Base-by-base conservation (phyloP, 2,329 filamentous ascomycete species). In the Colletotrichum tanaceti region DNA sequence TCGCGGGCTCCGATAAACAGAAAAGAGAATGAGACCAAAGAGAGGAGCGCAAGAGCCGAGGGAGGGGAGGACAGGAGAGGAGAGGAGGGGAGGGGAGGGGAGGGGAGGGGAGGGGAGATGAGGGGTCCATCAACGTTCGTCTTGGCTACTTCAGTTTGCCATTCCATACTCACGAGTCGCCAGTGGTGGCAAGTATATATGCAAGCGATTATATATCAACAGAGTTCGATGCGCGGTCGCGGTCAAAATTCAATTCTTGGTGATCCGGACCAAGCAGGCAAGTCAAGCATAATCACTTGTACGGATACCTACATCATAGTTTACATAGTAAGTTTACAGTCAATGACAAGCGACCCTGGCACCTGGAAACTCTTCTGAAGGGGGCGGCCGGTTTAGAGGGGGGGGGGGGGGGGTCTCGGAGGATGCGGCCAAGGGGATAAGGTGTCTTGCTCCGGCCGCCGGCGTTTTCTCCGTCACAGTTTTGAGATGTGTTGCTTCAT, bases 371-470 rank as follows among this genome's bases (percentile, higher is more conserved):
- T 28, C 41, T 32, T 7, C 9, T 41, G 16, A 41, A 10, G 24
- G 24, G 24, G 24, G 24, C n/a, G 13, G 49, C 43, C 55, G 65
- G 28, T 47, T n/a, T n/a, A n/a, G n/a, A n/a, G n/a, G n/a, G n/a
- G n/a, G n/a, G n/a, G n/a, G n/a, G 65, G 20, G 65, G 65, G 62
- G 43, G 22, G 39, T 59, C 39, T 68, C 53, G 65, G 65, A 41
- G 64, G 39, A 58, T 58, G 65, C 65, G 60, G 65, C 60, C 54
- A 46, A 32, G 41, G 58, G 16, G 10, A 43, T 28, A 54, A 32
- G 60, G 44, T 58, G 60, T 18, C 32, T 35, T 57, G 28, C 61
- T 32, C 44, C 49, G 55, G 43, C 57, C 61, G 22, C 44, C 49
- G 55, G 43, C 57, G 35, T 35, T 39, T 35, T 43, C 54, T 52